Conservation (phyloP, 768 basidiomycete species). For the Albatrellus ellisii region DNA sequence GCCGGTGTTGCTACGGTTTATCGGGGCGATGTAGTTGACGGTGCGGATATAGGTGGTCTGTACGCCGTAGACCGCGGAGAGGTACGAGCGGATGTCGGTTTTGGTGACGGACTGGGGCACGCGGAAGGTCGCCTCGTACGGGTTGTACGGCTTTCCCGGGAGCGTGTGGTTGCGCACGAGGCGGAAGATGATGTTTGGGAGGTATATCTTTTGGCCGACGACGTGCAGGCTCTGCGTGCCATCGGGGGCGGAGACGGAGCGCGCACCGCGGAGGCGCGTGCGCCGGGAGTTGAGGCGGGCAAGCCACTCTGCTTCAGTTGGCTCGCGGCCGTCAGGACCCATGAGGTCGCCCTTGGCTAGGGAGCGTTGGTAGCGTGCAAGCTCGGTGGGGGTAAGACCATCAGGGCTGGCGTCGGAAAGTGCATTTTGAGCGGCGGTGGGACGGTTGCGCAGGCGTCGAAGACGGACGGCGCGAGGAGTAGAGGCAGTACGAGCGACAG, state of each 20-base stretch:
- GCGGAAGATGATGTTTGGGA: slow-evolving; percentile 77
- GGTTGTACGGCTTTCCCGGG: slow-evolving; percentile 73
- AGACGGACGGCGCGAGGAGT: slow-evolving; percentile 62
- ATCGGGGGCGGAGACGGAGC: slow-evolving; percentile 21
- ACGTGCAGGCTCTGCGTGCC: slow-evolving; percentile 37
- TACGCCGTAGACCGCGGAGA: slow-evolving; percentile 76
- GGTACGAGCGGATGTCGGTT: slow-evolving; percentile 81
- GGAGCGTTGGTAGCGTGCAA: slow-evolving; percentile 45
- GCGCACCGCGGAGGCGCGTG: slow-evolving; percentile 55
- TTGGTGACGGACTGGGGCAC: slow-evolving; percentile 85
- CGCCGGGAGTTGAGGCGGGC: slow-evolving; percentile 41
- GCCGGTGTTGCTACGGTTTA: slow-evolving; percentile 19
- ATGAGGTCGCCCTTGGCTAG: slow-evolving; percentile 38
- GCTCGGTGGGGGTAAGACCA: slow-evolving; percentile 56
- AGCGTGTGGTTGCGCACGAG: slow-evolving; percentile 78
- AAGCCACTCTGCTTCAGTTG: slow-evolving; percentile 48
- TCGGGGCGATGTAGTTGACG: slow-evolving; percentile 70
- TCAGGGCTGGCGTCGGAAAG: slow-evolving; percentile 35
- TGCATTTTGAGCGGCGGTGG: slow-evolving; percentile 18
- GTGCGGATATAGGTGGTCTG: slow-evolving; percentile 90
- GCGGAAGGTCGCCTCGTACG: slow-evolving; percentile 90
- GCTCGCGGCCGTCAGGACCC: slow-evolving; percentile 18
- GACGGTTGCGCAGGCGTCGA: slow-evolving; percentile 42
- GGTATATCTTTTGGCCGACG: slow-evolving; percentile 74
- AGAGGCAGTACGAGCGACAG: slow-evolving; percentile 48